These are phyloP conservation scores for Ceratobasidium sp. DNA, from an alignment of 1,284 basidiomycete species.

Conservation along the genomic window DNA sequence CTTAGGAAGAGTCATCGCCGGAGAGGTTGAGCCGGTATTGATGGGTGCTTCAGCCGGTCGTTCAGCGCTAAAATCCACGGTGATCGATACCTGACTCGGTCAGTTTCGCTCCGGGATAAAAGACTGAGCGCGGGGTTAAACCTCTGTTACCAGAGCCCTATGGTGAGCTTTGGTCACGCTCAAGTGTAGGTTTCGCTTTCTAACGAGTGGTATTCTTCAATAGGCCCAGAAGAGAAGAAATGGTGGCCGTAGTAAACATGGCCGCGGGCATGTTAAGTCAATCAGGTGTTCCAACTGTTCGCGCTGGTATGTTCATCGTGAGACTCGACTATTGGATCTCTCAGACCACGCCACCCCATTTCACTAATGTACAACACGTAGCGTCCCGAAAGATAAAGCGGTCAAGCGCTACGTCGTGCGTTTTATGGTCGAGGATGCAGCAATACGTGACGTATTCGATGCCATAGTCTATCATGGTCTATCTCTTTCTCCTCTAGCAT, in stretches of 20 bases:
- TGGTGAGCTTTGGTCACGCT: too few relatives aligned
- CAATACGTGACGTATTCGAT: slow-evolving; percentile 96
- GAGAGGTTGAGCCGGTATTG: too few relatives aligned
- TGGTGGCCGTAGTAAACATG: slow-evolving; percentile 97
- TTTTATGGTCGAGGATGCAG: slow-evolving; percentile 99
- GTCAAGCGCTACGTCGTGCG: slow-evolving; percentile 99
- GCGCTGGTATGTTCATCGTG: slow-evolving; percentile 64
- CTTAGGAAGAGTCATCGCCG: too few relatives aligned
- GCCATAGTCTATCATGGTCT: slow-evolving; percentile 92
- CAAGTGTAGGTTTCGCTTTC: too few relatives aligned
- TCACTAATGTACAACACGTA: not conserved
- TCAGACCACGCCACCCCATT: not conserved
- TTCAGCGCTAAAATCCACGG: too few relatives aligned
- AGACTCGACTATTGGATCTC: not conserved
- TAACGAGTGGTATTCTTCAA: not conserved
- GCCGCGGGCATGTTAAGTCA: slow-evolving; percentile 93
- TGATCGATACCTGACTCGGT: too few relatives aligned
- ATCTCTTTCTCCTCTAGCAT: slow-evolving; percentile 55
- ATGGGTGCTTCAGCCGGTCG: too few relatives aligned
- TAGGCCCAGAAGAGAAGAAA: slow-evolving; percentile 99
- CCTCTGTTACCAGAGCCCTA: too few relatives aligned
- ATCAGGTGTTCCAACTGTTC: slow-evolving; percentile 99
- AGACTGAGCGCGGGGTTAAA: too few relatives aligned
- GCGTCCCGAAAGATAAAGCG: slow-evolving; percentile 96
- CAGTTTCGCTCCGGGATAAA: too few relatives aligned